Conservation (phyloP, 495 filamentous ascomycete genomes). For the Clavariopsis aquatica region DNA sequence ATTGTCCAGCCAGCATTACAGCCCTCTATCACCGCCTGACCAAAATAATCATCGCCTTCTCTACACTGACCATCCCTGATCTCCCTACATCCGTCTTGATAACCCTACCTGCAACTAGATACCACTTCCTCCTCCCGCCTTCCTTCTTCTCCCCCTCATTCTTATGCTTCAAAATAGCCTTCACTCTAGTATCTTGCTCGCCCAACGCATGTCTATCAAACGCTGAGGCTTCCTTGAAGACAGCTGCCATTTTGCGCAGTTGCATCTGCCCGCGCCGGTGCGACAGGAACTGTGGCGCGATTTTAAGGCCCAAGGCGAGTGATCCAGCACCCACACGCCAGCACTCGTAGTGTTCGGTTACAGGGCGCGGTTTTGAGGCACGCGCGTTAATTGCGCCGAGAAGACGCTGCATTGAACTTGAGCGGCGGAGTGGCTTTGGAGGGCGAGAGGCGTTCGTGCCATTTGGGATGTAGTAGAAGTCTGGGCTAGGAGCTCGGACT, state of each 20-base stretch:
- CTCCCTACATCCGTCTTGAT: constrained; percentile 20
- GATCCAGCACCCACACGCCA: constrained; percentile 20
- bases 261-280: constrained; percentile 26
- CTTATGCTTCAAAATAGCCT: constrained; percentile 20
- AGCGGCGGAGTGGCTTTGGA: constrained; percentile 3
- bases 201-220: background rate
- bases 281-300: background rate
- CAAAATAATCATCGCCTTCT: constrained; percentile 23
- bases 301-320: constrained; percentile 12
- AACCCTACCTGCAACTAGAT: constrained; percentile 11
- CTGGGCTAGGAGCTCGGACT: constrained; percentile 1
- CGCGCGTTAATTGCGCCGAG: constrained; percentile 1
- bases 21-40: constrained; percentile 22
- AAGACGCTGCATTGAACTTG: constrained; percentile 4
- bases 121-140: constrained; percentile 16
- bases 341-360: constrained; percentile 18
- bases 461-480: background rate
- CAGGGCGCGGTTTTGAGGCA: background rate
- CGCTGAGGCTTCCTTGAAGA: constrained; percentile 23
- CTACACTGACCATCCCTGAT: constrained; percentile 24
- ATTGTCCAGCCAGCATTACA: too few relatives aligned
- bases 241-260: constrained; percentile 22
- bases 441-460: background rate
- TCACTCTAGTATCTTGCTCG: constrained; percentile 11
- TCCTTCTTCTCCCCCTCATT: constrained; percentile 24